Base-by-base conservation (phyloP, 179 eudicot genomes). In the Beta lomatogona region DNA sequence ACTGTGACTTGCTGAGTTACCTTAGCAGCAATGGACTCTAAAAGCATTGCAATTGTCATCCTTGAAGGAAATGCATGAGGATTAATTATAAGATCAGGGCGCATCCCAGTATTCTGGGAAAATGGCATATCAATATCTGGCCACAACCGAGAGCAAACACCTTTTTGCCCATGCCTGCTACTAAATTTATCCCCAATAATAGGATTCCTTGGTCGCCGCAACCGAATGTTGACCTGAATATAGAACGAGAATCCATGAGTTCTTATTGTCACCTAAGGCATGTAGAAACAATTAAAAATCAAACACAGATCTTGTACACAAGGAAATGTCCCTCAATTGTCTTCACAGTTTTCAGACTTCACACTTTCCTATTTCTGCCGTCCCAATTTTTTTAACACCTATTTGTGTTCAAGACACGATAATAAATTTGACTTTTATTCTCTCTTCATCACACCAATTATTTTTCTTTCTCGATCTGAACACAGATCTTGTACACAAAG, bases 31-130 rank as follows among this genome's bases (percentile, higher is more conserved):
- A 95, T 91, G 65, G 98, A 95, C 83, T 95, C 98, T 88, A 95
- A 86, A 89, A 95, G 95, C 98, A 95, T 95, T 28, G 90, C 98
- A 81, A 95, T 95, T 75, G 98, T 95, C 98, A 95, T 95, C 64
- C 98, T 88, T 61, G 98, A 95, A 86, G 98, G 98, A 83, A 93
- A 95, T 66, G 98, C 98, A 85, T 95, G 98, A 3, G 98, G 98
- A 81, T 95, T 95, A 82, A 95, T 95, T 71, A 95, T 95, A 79
- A 95, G 98, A 86, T 95, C 98, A 41, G 98, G 98, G 21, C 98
- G 89, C 97, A 95, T 95, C 85, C 98, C 98, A 19, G 97, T 89
- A 53, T 55, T 86, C 80, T 89, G 95, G 46, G 98, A 91, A 89
- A 93, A 95, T 76, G 98, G 98, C 98, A 95, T 95, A 89, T 95